These are phyloP conservation scores for Parasarocladium wereldwijsianum DNA, from an alignment of 2,329 filamentous ascomycete genomes.

Conservation along the genomic window DNA sequence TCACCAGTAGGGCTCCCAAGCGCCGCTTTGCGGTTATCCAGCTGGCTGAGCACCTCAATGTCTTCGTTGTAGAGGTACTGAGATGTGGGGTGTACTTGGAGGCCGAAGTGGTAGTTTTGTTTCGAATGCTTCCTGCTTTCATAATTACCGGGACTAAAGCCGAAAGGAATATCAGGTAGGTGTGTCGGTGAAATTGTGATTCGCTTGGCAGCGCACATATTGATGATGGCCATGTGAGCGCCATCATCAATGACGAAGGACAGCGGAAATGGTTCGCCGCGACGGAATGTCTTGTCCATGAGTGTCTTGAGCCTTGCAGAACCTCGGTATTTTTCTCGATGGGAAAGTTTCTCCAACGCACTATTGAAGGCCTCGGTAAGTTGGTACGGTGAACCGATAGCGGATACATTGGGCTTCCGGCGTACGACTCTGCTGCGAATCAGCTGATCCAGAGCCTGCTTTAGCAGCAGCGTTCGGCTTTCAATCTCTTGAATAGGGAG, in stretches of 20 bases:
- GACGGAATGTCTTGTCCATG: constrained; percentile 41
- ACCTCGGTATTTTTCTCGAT: constrained; percentile 38
- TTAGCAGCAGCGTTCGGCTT: constrained; percentile 26
- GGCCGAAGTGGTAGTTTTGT: constrained; percentile 46
- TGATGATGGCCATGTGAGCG: constrained; percentile 50
- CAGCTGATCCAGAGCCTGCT: constrained; percentile 31
- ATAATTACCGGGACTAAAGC: constrained; percentile 58
- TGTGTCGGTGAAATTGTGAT: constrained; percentile 38
- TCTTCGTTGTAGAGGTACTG: constrained; percentile 42
- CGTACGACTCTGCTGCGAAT: constrained; percentile 39
- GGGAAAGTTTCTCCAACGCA: constrained; percentile 40
- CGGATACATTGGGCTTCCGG: constrained; percentile 41
- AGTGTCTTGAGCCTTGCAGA: constrained; percentile 44
- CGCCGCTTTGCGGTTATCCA: constrained; percentile 24
- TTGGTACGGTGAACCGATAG: constrained; percentile 46
- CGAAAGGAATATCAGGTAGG: constrained; percentile 50
- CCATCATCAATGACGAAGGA: constrained; percentile 48
- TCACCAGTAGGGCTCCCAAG: constrained; percentile 26
- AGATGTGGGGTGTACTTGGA: constrained; percentile 49
- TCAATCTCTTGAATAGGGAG: constrained; percentile 24
- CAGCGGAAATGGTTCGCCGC: constrained; percentile 26
- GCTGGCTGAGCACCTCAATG: constrained; percentile 24
- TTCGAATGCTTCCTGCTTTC: constrained; percentile 55
- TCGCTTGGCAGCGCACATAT: constrained; percentile 44
- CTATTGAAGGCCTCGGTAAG: constrained; percentile 44